Conservation (phyloP, 2,329 filamentous ascomycete genomes). For the Fusarium subglutinans region DNA sequence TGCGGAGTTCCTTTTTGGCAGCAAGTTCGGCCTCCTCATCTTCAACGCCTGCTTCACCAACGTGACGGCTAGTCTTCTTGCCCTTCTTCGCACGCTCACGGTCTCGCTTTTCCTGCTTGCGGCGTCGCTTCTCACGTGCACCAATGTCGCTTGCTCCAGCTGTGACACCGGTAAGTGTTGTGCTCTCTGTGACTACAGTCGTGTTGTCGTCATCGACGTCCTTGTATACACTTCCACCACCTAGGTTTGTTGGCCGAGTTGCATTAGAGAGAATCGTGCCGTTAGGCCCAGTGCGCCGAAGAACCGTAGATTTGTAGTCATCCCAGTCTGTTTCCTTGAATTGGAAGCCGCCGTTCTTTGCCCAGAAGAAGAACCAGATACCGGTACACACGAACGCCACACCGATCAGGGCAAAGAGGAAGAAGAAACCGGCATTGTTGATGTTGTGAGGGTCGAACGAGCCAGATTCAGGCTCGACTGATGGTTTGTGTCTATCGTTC, state of each 20-base stretch:
- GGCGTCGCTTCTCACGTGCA: conserved; percentile 65
- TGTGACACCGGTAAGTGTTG: conserved; percentile 63
- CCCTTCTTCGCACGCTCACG: conserved; percentile 52
- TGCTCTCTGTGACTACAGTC: conserved; percentile 57
- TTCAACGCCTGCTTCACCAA: conserved; percentile 68
- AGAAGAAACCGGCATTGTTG: conserved; percentile 79
- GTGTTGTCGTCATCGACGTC: conserved; percentile 65
- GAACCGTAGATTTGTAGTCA: conserved; percentile 95
- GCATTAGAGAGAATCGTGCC: conserved; percentile 86
- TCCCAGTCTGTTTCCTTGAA: conserved; percentile 93
- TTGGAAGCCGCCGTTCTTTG: conserved; percentile 92
- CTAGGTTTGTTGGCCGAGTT: conserved; percentile 82
- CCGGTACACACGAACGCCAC: conserved; percentile 75
- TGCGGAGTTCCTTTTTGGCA: conserved; percentile 75
- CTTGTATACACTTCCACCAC: conserved; percentile 87
- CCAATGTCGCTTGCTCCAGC: conserved; percentile 65
- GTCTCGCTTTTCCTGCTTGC: conserved; percentile 60
- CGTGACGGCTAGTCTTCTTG: conserved; percentile 57
- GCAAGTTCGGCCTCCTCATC: conserved; percentile 71
- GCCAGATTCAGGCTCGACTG: conserved; percentile 56
- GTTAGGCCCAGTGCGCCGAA: conserved; percentile 88
- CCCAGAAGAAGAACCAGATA: conserved; percentile 99
- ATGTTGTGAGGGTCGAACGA: conserved; percentile 64
- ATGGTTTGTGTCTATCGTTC: conserved; percentile 37
- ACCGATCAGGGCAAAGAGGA: conserved; percentile 85